phyloP scores from a whole-genome alignment of 257 asterid genomes.

The Gentiana macrophylla region DNA sequence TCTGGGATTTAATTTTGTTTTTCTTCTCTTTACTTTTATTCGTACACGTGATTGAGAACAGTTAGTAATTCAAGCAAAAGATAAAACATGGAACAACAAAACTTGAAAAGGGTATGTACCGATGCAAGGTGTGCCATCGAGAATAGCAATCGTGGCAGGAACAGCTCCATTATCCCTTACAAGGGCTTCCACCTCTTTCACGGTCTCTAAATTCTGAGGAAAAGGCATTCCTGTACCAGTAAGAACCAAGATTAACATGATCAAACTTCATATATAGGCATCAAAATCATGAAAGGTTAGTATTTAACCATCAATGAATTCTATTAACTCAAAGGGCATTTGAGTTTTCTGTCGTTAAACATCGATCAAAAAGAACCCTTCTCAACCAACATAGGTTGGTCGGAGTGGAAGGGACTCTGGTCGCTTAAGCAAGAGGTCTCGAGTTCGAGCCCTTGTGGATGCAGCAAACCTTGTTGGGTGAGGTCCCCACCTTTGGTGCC shows the following conservation, averaged over 20 bases:
- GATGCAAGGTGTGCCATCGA: constrained; percentile 70
- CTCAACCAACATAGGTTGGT: too few species aligned
- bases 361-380: too few species aligned
- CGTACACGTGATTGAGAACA: too few species aligned
- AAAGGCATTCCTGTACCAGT: constrained; percentile 73
- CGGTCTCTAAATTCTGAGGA: constrained; percentile 86
- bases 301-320: neutral
- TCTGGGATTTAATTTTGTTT: too few species aligned
- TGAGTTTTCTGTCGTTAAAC: too few species aligned
- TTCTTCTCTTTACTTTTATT: too few species aligned
- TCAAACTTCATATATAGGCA: constrained; percentile 41
- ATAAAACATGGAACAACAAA: constrained; percentile 7
- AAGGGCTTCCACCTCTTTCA: constrained; percentile 68
- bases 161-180: constrained; percentile 72
- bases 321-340: too few species aligned
- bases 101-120: constrained; percentile 28
- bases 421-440: too few species aligned
- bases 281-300: constrained; percentile 46
- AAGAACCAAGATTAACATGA: neutral
- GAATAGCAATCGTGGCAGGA: constrained; percentile 90
- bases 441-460: too few species aligned
- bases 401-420: too few species aligned
- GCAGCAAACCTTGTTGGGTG: too few species aligned
- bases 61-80: neutral
- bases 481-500: too few species aligned